Evolutionary conservation across 331 rosid species (phyloP).

Genomic region (Acacia concinna): DNA sequence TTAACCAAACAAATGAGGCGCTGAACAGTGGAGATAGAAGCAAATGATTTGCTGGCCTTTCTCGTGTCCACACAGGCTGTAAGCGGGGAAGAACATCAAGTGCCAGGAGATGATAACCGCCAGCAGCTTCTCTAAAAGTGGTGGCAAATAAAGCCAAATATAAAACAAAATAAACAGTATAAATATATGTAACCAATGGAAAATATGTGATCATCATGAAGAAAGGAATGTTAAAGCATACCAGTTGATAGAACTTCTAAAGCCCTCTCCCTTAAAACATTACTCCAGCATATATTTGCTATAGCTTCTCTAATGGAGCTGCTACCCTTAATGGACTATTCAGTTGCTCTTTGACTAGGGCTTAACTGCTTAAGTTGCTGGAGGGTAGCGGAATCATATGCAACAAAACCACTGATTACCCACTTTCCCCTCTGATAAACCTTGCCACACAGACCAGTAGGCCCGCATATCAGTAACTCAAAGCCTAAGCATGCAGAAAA

Average conservation of each 20-base stretch:
- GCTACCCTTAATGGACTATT: slow-evolving; percentile 58
- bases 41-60: slow-evolving; percentile 56
- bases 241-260: slow-evolving; percentile 60
- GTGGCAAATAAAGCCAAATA: slow-evolving; percentile 65
- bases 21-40: slow-evolving; percentile 48
- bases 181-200: slow-evolving; percentile 5
- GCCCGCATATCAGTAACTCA: slow-evolving; percentile 13
- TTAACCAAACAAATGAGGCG: no score
- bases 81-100: slow-evolving; percentile 55
- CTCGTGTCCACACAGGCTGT: slow-evolving; percentile 38
- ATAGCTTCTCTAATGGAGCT: slow-evolving; percentile 66
- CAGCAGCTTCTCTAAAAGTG: slow-evolving; percentile 71
- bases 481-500: slow-evolving; percentile 24
- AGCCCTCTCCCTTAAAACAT: slow-evolving; percentile 62
- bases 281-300: slow-evolving; percentile 56
- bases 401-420: neutral
- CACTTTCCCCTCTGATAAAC: neutral
- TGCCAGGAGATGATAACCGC: slow-evolving; percentile 62
- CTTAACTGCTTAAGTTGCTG: slow-evolving; percentile 74
- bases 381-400: slow-evolving; percentile 62
- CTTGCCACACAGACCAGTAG: slow-evolving; percentile 46
- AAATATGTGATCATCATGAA: neutral
- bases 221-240: slow-evolving; percentile 28
- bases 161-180: slow-evolving; percentile 33
- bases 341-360: slow-evolving; percentile 62